Evolutionary conservation across 139 green algal species (phyloP).

Genomic region (Tetraselmis striata): DNA sequence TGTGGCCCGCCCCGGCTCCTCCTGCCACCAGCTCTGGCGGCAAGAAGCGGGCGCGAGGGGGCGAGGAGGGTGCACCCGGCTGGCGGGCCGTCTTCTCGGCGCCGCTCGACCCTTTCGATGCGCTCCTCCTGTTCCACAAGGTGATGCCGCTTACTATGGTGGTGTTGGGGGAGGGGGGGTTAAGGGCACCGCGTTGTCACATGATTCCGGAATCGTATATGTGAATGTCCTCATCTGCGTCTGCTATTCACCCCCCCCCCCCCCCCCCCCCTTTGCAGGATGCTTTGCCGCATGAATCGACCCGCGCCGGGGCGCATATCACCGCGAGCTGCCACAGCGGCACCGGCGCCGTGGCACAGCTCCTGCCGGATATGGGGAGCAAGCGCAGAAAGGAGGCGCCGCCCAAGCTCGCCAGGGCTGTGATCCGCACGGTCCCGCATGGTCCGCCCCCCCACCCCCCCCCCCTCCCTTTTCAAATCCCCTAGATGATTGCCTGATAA

Average conservation of each 20-base stretch:
- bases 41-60: conserved; percentile 1
- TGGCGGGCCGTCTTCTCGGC: conserved; percentile 27
- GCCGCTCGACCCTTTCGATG: conserved; percentile 48
- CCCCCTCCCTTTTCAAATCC: too few species aligned
- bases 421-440: conserved; percentile 37
- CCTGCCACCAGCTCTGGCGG: not conserved
- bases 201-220: too few species aligned
- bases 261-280: too few species aligned
- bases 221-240: too few species aligned
- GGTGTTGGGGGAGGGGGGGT: too few species aligned
- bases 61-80: not conserved
- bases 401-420: conserved; percentile 28
- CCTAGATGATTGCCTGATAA: too few species aligned
- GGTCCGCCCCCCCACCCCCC: not conserved
- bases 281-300: not conserved
- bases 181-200: too few species aligned
- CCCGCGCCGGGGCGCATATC: too few species aligned
- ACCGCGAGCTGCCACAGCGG: not conserved
- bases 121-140: conserved; percentile 41
- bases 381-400: conserved; percentile 10
- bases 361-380: not conserved
- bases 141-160: too few species aligned
- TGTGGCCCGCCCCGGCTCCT: not conserved
- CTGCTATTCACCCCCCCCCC: too few species aligned
- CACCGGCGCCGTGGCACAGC: not conserved